phyloP scores from a whole-genome alignment of 2,329 filamentous ascomycete genomes.

The Colletotrichum sp. region DNA sequence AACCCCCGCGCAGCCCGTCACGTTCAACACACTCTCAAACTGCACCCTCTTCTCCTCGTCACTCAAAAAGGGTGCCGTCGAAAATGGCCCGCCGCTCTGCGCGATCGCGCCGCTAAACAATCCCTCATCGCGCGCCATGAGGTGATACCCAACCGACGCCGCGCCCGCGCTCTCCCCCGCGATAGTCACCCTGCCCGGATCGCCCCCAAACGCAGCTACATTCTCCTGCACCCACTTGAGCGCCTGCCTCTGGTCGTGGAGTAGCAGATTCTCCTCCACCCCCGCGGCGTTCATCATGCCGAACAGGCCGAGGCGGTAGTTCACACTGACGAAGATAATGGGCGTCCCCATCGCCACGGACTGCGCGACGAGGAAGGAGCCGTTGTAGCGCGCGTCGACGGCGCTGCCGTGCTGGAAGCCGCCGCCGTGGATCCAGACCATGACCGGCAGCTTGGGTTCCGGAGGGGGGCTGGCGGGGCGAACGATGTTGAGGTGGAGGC shows the following conservation, averaged over 20 bases:
- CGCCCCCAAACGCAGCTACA: slow-evolving; percentile 57
- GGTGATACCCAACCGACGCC: slow-evolving; percentile 52
- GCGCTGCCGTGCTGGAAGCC: slow-evolving; percentile 43
- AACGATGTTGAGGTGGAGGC: slow-evolving; percentile 30
- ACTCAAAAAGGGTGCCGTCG: not conserved
- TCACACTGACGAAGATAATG: slow-evolving; percentile 50
- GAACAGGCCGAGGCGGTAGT: slow-evolving; percentile 50
- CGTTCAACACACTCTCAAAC: not conserved
- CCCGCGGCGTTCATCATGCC: slow-evolving; percentile 49
- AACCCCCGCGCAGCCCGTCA: not conserved
- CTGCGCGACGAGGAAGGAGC: slow-evolving; percentile 60
- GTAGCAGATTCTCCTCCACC: slow-evolving; percentile 38
- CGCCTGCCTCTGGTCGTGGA: slow-evolving; percentile 56
- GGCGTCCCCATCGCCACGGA: slow-evolving; percentile 47
- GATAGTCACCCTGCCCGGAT: slow-evolving; percentile 55
- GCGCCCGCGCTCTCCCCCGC: slow-evolving; percentile 60
- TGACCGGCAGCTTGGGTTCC: slow-evolving; percentile 22
- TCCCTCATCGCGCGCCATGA: slow-evolving; percentile 41
- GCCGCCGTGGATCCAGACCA: slow-evolving; percentile 40
- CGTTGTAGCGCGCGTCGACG: slow-evolving; percentile 59
- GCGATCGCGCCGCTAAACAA: slow-evolving; percentile 52
- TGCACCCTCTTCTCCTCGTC: not conserved
- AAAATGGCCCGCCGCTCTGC: not conserved
- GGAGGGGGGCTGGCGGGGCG: slow-evolving; percentile 21
- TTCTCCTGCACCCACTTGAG: slow-evolving; percentile 58